Evolutionary conservation across 441 rosid species (phyloP), one percentile per base, ranked within the genome.

Genomic region (Geranium incanum): DNA sequence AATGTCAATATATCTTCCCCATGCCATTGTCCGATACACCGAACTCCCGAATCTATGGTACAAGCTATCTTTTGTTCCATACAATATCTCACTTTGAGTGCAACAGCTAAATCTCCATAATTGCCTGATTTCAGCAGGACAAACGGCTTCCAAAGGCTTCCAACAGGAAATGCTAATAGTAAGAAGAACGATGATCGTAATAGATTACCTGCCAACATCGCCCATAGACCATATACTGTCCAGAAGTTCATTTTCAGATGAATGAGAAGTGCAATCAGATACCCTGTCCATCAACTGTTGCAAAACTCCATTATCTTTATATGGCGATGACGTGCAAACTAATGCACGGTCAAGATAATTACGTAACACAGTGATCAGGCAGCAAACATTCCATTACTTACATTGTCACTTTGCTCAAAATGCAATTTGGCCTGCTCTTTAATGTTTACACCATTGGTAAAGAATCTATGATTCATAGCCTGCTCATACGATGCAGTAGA

Each of bases 191-290:
- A 16, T 38, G 71, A 70, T 19, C 68, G 69, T 67, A 77, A 15
- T 71, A 55, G 41, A 45, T 48, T 83, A 89, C 98, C 96, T 86
- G 87, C 36, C 71, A 68, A 68, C 80, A 76, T 71, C 71, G 80
- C 81, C 81, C n/a, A 48, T 6, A 18, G 82, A 82, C 96, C 93
- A 87, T 66, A 83, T 75, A 75, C 77, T 78, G 45, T 86, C 92
- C 60, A 70, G 74, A 66, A 82, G 76, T 77, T 91, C 95, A 73
- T 77, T 78, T 82, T 87, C 90, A 57, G 87, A 83, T 48, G 86
- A 80, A 74, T 77, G 77, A 60, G 90, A 84, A 33, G 82, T 76
- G 75, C 79, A 78, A 71, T 86, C 87, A 52, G 88, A 82, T 67
- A 82, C 74, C 74, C 78, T 63, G 72, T 80, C 90, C 59, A 70